phyloP scores from a whole-genome alignment of 495 filamentous ascomycete genomes.

The Glarea lozoyensis region DNA sequence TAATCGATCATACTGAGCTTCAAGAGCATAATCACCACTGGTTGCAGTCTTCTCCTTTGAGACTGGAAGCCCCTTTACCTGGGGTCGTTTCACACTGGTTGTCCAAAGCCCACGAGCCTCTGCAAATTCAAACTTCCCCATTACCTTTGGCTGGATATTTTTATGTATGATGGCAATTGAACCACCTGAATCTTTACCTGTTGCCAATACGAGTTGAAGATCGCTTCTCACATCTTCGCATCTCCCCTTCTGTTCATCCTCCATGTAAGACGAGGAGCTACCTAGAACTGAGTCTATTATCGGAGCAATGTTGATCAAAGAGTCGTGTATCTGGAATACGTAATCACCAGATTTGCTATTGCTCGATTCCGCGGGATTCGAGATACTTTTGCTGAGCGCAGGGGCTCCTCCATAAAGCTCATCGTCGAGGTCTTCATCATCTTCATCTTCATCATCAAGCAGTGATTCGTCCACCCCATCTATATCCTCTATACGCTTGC shows the following conservation, averaged over 20 bases:
- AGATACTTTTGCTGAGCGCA: conserved; percentile 18
- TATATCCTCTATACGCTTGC: conserved; percentile 23
- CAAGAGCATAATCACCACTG: conserved; percentile 37
- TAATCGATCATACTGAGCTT: conserved; percentile 55
- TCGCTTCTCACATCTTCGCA: conserved; percentile 37
- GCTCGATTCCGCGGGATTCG: conserved; percentile 16
- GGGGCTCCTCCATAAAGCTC: conserved; percentile 66
- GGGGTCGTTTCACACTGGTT: conserved; percentile 48
- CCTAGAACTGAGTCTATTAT: conserved; percentile 64
- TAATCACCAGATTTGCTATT: conserved; percentile 49
- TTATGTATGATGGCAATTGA: conserved; percentile 66
- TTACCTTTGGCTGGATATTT: conserved; percentile 57
- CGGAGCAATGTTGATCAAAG: conserved; percentile 65
- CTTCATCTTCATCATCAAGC: conserved; percentile 49
- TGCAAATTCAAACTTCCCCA: conserved; percentile 52
- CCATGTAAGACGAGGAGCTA: conserved; percentile 31
- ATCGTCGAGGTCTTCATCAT: conserved; percentile 45
- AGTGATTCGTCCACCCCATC: conserved; percentile 32
- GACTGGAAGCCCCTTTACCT: conserved; percentile 41
- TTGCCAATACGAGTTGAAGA: conserved; percentile 62
- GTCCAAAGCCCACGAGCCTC: conserved; percentile 57
- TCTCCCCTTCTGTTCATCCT: conserved; percentile 34
- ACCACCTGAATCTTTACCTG: conserved; percentile 61
- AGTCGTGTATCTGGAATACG: conserved; percentile 67
- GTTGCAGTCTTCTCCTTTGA: conserved; percentile 38